phyloP scores from a whole-genome alignment of 2,329 filamentous ascomycete species.

The Furcasterigmium furcatum region DNA sequence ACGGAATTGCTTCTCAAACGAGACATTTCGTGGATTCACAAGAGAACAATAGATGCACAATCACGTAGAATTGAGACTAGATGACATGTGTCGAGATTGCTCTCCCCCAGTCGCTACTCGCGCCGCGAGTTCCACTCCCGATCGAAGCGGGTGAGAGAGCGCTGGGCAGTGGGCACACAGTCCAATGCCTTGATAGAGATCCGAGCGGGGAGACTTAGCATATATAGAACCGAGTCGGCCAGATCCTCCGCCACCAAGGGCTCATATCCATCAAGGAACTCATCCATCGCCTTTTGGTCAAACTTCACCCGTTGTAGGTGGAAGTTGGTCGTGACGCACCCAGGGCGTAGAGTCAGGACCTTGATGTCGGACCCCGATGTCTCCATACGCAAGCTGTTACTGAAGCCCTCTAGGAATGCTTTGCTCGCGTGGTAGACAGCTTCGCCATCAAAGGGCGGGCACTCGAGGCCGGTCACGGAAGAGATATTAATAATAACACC shows the following conservation, averaged over 20 bases:
- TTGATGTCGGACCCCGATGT: slow-evolving; percentile 40
- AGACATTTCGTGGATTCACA: too few relatives aligned
- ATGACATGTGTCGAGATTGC: too few relatives aligned
- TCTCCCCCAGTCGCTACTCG: background rate
- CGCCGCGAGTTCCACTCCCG: background rate
- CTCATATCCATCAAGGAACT: slow-evolving; percentile 41
- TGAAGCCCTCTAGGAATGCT: slow-evolving; percentile 43
- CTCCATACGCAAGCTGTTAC: slow-evolving; percentile 44
- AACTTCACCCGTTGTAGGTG: slow-evolving; percentile 40
- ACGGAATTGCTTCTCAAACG: too few relatives aligned
- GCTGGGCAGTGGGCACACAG: slow-evolving; percentile 34
- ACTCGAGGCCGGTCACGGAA: slow-evolving; percentile 41
- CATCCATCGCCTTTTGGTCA: slow-evolving; percentile 35
- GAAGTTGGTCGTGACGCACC: slow-evolving; percentile 43
- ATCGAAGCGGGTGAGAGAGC: background rate
- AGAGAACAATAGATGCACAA: too few relatives aligned
- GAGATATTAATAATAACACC: slow-evolving; percentile 44
- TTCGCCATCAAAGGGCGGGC: slow-evolving; percentile 44
- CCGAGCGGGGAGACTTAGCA: slow-evolving; percentile 34
- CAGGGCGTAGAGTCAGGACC: slow-evolving; percentile 42
- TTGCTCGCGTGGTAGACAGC: slow-evolving; percentile 46
- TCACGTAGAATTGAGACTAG: too few relatives aligned
- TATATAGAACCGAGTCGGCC: slow-evolving; percentile 35
- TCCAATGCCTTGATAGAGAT: slow-evolving; percentile 38
- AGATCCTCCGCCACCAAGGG: slow-evolving; percentile 39